A percentile compares a stretch with the other conserved stretches of the same genome.
Evolutionary conservation across 805 yeast genomes (phyloP).

Genomic region (Kregervanrija pseudodelftensis): DNA sequence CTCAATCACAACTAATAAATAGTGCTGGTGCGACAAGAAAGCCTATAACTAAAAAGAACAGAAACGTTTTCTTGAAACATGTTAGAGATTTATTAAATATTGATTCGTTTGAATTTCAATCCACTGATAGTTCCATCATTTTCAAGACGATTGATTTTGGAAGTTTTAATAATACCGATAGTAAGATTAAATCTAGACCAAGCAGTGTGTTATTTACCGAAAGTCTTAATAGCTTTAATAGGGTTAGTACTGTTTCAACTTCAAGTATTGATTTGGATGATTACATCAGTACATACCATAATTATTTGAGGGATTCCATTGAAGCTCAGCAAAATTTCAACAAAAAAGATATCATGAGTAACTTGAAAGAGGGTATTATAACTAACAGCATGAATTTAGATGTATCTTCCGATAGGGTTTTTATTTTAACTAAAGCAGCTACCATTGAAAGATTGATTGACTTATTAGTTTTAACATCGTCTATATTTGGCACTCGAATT

Average conservation of each 20-base stretch:
- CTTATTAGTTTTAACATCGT: conserved; percentile 64
- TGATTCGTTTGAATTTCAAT: conserved; percentile 49
- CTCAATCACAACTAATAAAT: conserved; percentile 10
- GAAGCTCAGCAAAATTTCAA: neutral
- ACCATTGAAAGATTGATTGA: conserved; percentile 73
- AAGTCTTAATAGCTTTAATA: conserved; percentile 20
- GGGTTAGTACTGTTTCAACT: conserved; percentile 30
- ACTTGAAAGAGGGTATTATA: neutral
- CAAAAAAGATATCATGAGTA: neutral
- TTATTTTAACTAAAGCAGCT: conserved; percentile 47
- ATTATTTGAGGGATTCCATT: conserved; percentile 16
- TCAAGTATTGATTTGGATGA: conserved; percentile 28
- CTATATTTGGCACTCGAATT: conserved; percentile 43
- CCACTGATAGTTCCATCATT: conserved; percentile 43
- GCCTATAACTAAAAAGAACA: conserved; percentile 4
- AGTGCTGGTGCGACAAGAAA: conserved; percentile 3
- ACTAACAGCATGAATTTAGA: no score
- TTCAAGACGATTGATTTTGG: conserved; percentile 41
- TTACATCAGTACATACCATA: conserved; percentile 19
- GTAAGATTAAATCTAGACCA: conserved; percentile 26
- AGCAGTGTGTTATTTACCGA: conserved; percentile 29
- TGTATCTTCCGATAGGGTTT: conserved; percentile 9
- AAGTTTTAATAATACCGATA: conserved; percentile 15
- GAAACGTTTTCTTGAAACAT: conserved; percentile 46
- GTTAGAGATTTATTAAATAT: conserved; percentile 60